A percentile compares a stretch with the other conserved stretches of the same genome.
phyloP scores from a whole-genome alignment of 1,139 yeast species.

The Yamadazyma diddensiae region DNA sequence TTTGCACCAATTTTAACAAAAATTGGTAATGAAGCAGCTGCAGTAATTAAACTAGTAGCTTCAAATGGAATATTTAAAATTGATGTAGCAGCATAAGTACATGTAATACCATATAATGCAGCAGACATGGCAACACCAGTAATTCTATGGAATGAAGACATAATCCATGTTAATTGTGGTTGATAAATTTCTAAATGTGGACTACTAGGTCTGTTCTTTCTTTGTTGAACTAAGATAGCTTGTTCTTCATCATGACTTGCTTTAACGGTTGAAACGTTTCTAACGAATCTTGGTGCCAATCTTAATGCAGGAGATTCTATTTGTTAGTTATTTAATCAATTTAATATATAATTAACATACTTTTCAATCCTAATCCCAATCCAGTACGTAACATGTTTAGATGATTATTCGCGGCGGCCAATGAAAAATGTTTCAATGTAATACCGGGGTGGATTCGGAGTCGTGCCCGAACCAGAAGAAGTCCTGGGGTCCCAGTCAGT shows the following conservation, averaged over 20 bases:
- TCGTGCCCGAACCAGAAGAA: not conserved
- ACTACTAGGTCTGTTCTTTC: constrained; percentile 84
- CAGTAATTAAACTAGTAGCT: constrained; percentile 55
- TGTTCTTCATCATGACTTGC: constrained; percentile 65
- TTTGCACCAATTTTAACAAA: constrained; percentile 62
- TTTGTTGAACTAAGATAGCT: constrained; percentile 72
- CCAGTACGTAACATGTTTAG: constrained; percentile 19
- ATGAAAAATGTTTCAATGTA: constrained; percentile 10
- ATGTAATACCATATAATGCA: constrained; percentile 74
- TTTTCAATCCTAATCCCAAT: constrained; percentile 15
- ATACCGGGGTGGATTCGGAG: constrained; percentile 4
- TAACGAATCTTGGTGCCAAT: constrained; percentile 7
- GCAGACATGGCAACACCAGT: constrained; percentile 83
- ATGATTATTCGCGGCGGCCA: constrained; percentile 6
- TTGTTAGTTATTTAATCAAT: too few relatives aligned
- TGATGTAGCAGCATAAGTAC: constrained; percentile 71
- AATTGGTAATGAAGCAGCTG: constrained; percentile 59
- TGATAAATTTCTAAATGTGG: constrained; percentile 89
- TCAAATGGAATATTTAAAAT: constrained; percentile 63
- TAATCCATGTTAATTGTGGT: constrained; percentile 81
- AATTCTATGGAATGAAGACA: constrained; percentile 83
- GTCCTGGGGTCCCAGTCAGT: too few relatives aligned
- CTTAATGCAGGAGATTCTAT: constrained; percentile 6
- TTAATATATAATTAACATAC: too few relatives aligned
- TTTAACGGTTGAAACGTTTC: constrained; percentile 45